Base-by-base conservation (phyloP, 495 filamentous ascomycete genomes). In the Aspergillus panamensis region DNA sequence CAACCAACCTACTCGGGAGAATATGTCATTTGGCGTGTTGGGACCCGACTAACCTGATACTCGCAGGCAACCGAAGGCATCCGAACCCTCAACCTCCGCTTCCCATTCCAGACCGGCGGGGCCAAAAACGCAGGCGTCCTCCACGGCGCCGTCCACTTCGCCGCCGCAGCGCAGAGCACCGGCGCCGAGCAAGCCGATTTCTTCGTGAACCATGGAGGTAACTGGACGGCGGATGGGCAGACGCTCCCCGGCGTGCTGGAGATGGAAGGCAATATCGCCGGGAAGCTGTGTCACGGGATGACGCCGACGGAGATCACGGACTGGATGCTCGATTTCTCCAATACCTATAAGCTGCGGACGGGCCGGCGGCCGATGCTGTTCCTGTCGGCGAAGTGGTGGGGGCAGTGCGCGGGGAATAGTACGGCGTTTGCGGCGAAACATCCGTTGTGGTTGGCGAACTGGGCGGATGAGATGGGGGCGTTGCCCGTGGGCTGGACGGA, bases 161-260 rank as follows among this genome's bases (percentile, higher is more conserved):
- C 85, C 20, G 77, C 77, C 16, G 83, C 84, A 0, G 77, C 68
- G 50, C 55, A 62, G 20, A 77, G 73, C 58, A 73, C 75, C 4
- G 82, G 80, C 14, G 69, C 80, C 16, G 66, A 70, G 0, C 84
- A 87, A 63, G 84, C 84, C 6, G 69, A 77, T 13, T 85, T 74
- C 65, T 87, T 87, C 73, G 55, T 84, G 55, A 69, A 77, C 0
- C 71, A 87, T 62, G 85, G 85, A 31, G 85, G 85, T 17, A 83
- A 82, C 48, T 87, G 84, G 85, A 75, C 77, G 8, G 63, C 56
- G 20, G 85, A 88, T 60, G 83, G 83, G 32, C 78, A 77, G 53
- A 88, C 84, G 6, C 74, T 88, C 0, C 85, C 85, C 0, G 85
- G 85, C 2, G 87, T 87, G 84, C 73, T 88, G 13, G 85, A 87